phyloP scores from a whole-genome alignment of 768 basidiomycete genomes.

The Amanita pseudoporphyria region DNA sequence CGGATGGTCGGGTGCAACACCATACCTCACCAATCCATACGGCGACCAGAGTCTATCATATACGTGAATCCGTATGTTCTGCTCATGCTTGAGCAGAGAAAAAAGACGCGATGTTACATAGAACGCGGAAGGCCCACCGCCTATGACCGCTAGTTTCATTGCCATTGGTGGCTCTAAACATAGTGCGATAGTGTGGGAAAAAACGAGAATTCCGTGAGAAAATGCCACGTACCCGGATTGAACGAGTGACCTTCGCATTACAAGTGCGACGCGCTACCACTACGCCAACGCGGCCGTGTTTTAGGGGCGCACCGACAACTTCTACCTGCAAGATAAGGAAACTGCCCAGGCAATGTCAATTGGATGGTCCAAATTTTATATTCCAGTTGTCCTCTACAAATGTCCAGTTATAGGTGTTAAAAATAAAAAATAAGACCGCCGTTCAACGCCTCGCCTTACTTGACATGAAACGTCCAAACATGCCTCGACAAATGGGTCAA shows the following conservation, averaged over 20 bases:
- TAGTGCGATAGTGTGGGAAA: not conserved
- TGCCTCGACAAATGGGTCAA: not conserved
- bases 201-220: no score
- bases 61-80: slow-evolving; percentile 55
- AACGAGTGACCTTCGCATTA: slow-evolving; percentile 39
- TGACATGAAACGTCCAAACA: not conserved
- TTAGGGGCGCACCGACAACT: no score
- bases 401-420: no score
- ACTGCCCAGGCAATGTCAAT: no score
- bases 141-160: slow-evolving; percentile 80
- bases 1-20: slow-evolving; percentile 96
- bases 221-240: slow-evolving; percentile 35
- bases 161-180: not conserved
- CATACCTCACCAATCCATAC: slow-evolving; percentile 90
- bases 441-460: no score
- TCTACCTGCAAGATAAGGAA: no score
- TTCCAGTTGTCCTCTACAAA: no score
- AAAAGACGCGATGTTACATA: slow-evolving; percentile 88
- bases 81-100: slow-evolving; percentile 32
- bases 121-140: slow-evolving; percentile 95
- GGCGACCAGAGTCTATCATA: slow-evolving; percentile 93
- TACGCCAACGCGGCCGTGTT: slow-evolving; percentile 26
- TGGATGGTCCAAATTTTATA: no score
- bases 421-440: no score
- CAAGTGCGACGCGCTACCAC: slow-evolving; percentile 36